Evolutionary conservation across 2,329 filamentous ascomycete species (phyloP), one percentile per base, ranked within the genome.

Genomic region (Fusarium sp.): DNA sequence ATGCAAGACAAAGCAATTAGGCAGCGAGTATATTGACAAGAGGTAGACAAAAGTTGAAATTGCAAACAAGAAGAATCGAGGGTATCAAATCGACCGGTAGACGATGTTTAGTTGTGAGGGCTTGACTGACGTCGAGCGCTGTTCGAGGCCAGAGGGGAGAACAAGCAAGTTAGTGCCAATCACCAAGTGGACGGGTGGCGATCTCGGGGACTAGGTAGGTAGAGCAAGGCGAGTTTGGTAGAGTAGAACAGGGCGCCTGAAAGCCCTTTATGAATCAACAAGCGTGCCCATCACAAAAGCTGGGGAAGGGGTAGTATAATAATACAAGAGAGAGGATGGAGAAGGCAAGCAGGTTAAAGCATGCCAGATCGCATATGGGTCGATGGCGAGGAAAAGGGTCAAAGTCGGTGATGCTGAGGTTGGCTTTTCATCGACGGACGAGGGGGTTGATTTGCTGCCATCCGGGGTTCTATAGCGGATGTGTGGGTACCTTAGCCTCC

Each of bases 341-440:
- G 46, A 29, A 55, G 65, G 47, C 31, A 52, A 67, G 57, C 23
- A 49, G 47, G 52, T 46, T 47, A 49, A 73, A 48, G 56, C 57
- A 59, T 62, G 61, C 54, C 56, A 69, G 66, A 68, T 69, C 56
- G 65, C 62, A 63, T 68, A 74, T 74, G 72, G 72, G 72, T 62
- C 70, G 72, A 74, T 75, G 70, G 71, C 60, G 48, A 73, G 61
- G 69, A 65, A 68, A 64, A 70, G 70, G 70, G 63, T 62, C 60
- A 71, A 43, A 68, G 72, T 74, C 69, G 59, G 72, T 72, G 72
- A 72, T 74, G 70, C 73, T 74, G 68, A 16, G 71, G 70, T 38
- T 60, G 58, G 62, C 62, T 63, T 72, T 71, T 67, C 70, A 68
- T 57, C 57, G 61, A 65, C 62, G 69, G 69, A 72, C 71, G 63